These are phyloP conservation scores for Coleophoma cylindrospora DNA, from an alignment of 2,329 filamentous ascomycete genomes.

Conservation along the genomic window DNA sequence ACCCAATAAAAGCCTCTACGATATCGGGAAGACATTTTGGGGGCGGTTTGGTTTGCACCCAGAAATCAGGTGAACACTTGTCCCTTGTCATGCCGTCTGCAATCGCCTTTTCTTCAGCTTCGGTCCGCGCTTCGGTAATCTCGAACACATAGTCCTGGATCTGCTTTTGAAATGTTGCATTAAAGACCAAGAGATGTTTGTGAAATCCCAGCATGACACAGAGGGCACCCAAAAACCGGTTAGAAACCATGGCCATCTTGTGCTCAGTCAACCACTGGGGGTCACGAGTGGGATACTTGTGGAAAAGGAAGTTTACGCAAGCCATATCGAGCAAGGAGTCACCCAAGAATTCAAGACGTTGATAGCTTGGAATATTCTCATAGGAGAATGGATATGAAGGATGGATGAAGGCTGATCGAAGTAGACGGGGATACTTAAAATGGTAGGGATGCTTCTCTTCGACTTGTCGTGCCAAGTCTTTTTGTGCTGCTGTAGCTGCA, in stretches of 20 bases:
- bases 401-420: constrained; percentile 84
- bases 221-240: constrained; percentile 84
- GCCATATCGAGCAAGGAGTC: constrained; percentile 85
- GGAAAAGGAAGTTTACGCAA: constrained; percentile 78
- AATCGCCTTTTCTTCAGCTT: constrained; percentile 27
- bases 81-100: constrained; percentile 27
- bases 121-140: constrained; percentile 46
- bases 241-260: constrained; percentile 99
- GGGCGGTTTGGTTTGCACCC: constrained; percentile 57
- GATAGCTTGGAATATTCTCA: constrained; percentile 81
- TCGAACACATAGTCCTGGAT: constrained; percentile 52
- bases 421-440: constrained; percentile 71
- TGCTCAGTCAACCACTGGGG: constrained; percentile 98
- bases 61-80: constrained; percentile 58
- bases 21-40: constrained; percentile 80
- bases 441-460: constrained; percentile 50
- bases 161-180: constrained; percentile 34
- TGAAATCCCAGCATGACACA: constrained; percentile 77
- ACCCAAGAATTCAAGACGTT: constrained; percentile 87
- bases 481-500: constrained; percentile 58
- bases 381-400: constrained; percentile 72
- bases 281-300: constrained; percentile 70
- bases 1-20: constrained; percentile 83
- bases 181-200: constrained; percentile 59
- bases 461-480: constrained; percentile 62